Percentiles rank a stretch among this genome's conserved stretches.
Conservation (phyloP, 2,329 filamentous ascomycete species). For the Cladosporium halotolerans region DNA sequence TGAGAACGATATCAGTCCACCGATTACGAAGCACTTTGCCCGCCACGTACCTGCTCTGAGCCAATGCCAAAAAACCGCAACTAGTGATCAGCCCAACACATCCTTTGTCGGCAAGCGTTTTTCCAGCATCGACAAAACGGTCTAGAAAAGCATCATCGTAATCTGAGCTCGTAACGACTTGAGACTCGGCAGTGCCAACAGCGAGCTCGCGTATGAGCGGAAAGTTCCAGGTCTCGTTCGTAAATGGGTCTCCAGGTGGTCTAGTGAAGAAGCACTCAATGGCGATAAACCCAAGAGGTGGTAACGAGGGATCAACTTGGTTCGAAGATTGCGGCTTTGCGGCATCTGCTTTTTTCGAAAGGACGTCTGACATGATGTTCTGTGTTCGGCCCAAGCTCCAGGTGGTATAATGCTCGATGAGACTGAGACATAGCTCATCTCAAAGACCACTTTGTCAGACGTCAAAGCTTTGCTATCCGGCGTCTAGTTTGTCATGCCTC, state of each 20-base stretch:
- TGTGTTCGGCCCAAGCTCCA: too few relatives aligned
- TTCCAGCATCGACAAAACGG: conserved; percentile 33
- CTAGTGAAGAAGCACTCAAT: conserved; percentile 31
- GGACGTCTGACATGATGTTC: too few relatives aligned
- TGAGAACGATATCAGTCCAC: background rate
- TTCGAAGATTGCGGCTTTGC: background rate
- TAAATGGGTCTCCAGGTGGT: conserved; percentile 34
- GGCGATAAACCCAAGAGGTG: conserved; percentile 33
- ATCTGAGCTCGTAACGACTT: conserved; percentile 26
- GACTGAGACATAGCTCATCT: too few relatives aligned
- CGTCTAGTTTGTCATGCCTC: too few relatives aligned
- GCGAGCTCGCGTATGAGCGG: conserved; percentile 33
- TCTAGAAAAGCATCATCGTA: conserved; percentile 29
- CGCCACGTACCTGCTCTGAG: conserved; percentile 21
- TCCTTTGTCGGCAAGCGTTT: conserved; percentile 29
- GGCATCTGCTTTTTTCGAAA: too few relatives aligned
- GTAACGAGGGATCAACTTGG: conserved; percentile 7
- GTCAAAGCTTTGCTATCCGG: too few relatives aligned
- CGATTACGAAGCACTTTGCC: conserved; percentile 16
- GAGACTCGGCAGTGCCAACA: conserved; percentile 24
- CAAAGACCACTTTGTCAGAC: too few relatives aligned
- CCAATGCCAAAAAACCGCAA: conserved; percentile 37
- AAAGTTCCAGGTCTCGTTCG: conserved; percentile 34
- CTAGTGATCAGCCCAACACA: conserved; percentile 36
- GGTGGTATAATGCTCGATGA: too few relatives aligned